Evolutionary conservation across 2,329 filamentous ascomycete genomes (phyloP).

Genomic region (Pseudogymnoascus pannorum): DNA sequence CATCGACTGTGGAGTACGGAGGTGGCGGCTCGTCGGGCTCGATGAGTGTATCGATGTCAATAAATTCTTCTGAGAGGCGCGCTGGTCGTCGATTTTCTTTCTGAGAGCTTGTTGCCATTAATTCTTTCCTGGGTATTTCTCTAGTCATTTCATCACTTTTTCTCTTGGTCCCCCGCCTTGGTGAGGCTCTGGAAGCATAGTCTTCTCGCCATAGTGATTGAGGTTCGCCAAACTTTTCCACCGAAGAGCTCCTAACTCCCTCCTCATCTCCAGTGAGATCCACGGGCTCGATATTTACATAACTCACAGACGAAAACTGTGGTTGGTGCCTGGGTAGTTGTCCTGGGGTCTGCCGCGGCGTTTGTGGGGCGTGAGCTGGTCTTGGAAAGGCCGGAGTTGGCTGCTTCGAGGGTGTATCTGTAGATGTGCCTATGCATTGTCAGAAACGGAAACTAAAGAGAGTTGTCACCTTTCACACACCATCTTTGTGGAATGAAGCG

Average conservation of each 20-base stretch:
- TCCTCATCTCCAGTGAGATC: conserved; percentile 27
- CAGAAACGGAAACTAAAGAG: not conserved
- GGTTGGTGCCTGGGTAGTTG: conserved; percentile 20
- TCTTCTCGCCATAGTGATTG: conserved; percentile 23
- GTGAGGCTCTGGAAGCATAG: conserved; percentile 20
- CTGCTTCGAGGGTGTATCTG: conserved; percentile 27
- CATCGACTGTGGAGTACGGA: not conserved
- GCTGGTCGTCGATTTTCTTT: conserved; percentile 1
- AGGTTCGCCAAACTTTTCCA: conserved; percentile 21
- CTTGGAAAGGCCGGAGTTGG: conserved; percentile 20
- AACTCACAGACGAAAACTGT: conserved; percentile 13
- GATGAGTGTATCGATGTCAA: conserved; percentile 26
- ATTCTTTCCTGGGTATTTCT: conserved; percentile 10
- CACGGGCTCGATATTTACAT: conserved; percentile 23
- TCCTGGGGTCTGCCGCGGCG: conserved; percentile 26
- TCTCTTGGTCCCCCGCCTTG: conserved; percentile 24
- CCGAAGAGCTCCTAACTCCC: conserved; percentile 17
- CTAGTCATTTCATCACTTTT: conserved; percentile 27
- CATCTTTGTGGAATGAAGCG: conserved; percentile 1
- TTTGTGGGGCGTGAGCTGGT: conserved; percentile 19
- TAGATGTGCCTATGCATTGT: not conserved
- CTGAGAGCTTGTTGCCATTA: conserved; percentile 11
- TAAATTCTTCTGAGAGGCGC: conserved; percentile 21
- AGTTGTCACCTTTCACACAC: not conserved
- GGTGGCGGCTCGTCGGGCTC: not conserved